phyloP scores from a whole-genome alignment of 164 flowering plant species.

The Hamamelis virginiana region DNA sequence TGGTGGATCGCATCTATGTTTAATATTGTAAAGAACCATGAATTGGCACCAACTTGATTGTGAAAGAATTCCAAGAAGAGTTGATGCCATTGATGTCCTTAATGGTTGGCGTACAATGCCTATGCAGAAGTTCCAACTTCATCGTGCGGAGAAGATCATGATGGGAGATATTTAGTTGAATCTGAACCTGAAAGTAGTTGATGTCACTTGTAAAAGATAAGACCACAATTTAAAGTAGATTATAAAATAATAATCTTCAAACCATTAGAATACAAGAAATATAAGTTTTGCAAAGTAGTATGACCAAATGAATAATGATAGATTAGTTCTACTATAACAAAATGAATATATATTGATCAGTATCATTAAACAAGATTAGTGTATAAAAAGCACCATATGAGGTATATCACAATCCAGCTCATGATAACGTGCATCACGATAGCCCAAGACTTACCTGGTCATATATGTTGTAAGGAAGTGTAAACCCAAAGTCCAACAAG shows the following conservation, averaged over 20 bases:
- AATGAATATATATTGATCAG: no score
- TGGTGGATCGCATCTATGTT: not conserved
- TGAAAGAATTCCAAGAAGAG: slow-evolving; percentile 43
- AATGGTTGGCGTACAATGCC: slow-evolving; percentile 33
- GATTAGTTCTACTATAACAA: no score
- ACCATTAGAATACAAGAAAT: no score
- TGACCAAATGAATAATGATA: no score
- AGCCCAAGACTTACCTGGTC: slow-evolving; percentile 62
- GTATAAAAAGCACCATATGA: no score
- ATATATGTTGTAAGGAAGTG: slow-evolving; percentile 58
- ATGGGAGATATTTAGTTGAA: slow-evolving; percentile 45
- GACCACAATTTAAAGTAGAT: not conserved
- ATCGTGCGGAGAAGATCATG: slow-evolving; percentile 45
- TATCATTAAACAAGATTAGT: no score
- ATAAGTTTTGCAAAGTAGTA: no score
- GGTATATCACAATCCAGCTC: no score
- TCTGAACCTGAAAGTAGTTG: slow-evolving; percentile 44
- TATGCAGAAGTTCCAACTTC: slow-evolving; percentile 59
- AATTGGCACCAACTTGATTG: slow-evolving; percentile 59
- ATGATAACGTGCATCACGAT: no score
- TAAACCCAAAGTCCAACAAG: slow-evolving; percentile 80
- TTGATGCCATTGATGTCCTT: slow-evolving; percentile 29
- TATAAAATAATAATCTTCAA: not conserved
- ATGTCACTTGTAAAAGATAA: not conserved
- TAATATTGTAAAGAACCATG: slow-evolving; percentile 3